phyloP scores from a whole-genome alignment of 2,329 filamentous ascomycete species.

The Massarina eburnea region DNA sequence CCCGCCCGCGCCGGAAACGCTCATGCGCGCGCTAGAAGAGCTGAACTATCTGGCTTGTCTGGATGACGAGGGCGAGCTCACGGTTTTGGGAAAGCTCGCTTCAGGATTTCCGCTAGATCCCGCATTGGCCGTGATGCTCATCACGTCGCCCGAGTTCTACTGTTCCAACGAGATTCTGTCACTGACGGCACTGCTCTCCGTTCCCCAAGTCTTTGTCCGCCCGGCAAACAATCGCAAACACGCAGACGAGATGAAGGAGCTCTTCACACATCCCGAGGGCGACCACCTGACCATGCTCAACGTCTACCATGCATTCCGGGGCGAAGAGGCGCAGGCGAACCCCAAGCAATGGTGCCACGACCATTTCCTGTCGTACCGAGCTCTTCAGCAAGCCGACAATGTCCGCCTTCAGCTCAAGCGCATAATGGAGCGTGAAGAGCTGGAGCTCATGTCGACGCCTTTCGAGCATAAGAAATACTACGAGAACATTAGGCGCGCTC shows the following conservation, averaged over 20 bases:
- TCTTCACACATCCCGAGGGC: slow-evolving; percentile 89
- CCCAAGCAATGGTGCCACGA: slow-evolving; percentile 94
- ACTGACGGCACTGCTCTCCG: slow-evolving; percentile 88
- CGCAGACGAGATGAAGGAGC: slow-evolving; percentile 95
- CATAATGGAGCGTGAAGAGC: slow-evolving; percentile 91
- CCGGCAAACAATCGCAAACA: slow-evolving; percentile 83
- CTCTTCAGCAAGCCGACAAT: slow-evolving; percentile 89
- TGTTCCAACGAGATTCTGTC: slow-evolving; percentile 98
- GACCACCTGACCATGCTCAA: slow-evolving; percentile 97
- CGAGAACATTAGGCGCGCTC: slow-evolving; percentile 89
- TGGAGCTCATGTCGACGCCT: slow-evolving; percentile 83
- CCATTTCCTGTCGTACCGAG: slow-evolving; percentile 88
- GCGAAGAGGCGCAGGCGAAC: slow-evolving; percentile 67
- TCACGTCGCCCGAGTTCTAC: slow-evolving; percentile 95
- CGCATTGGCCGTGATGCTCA: slow-evolving; percentile 93
- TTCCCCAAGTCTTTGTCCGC: slow-evolving; percentile 90
- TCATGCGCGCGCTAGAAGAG: slow-evolving; percentile 97
- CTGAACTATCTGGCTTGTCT: slow-evolving; percentile 96
- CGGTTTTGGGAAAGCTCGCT: slow-evolving; percentile 78
- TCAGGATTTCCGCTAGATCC: slow-evolving; percentile 97
- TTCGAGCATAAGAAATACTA: slow-evolving; percentile 98
- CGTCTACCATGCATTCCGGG: slow-evolving; percentile 96
- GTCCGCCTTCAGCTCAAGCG: slow-evolving; percentile 88
- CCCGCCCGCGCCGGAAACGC: slow-evolving; percentile 92
- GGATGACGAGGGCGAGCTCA: slow-evolving; percentile 94